phyloP scores from a whole-genome alignment of 305 asterid genomes.

The Ruellia speciosa region DNA sequence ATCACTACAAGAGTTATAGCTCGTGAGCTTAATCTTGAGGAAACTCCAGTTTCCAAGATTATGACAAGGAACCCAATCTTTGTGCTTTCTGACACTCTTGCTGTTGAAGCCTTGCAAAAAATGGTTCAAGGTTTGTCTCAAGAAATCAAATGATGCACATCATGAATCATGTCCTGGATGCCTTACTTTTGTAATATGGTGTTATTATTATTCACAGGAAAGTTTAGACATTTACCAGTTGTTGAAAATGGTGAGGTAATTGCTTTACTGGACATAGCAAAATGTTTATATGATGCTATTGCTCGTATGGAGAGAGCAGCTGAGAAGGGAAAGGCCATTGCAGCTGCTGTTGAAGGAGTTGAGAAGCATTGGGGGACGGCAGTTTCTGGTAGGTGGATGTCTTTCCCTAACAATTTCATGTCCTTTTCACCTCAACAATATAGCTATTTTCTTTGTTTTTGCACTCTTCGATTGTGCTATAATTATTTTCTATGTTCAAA shows the following conservation, averaged over 20 bases:
- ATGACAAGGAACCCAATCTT: conserved; percentile 94
- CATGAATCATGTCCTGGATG: background rate
- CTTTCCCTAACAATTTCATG: too few relatives aligned
- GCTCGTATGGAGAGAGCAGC: conserved; percentile 97
- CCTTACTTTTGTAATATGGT: conserved; percentile 4
- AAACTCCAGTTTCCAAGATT: conserved; percentile 79
- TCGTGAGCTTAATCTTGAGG: conserved; percentile 60
- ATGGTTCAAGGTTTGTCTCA: conserved; percentile 78
- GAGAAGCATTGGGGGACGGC: conserved; percentile 98
- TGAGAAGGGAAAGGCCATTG: conserved; percentile 97
- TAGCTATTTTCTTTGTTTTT: background rate
- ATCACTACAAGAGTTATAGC: conserved; percentile 83
- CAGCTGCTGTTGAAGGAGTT: conserved; percentile 98
- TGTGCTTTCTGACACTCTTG: conserved; percentile 92
- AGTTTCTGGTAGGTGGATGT: conserved; percentile 42
- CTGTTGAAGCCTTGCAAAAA: conserved; percentile 96
- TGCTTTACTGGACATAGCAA: conserved; percentile 90
- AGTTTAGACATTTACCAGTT: conserved; percentile 91
- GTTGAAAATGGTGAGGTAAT: conserved; percentile 94
- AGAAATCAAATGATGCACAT: background rate
- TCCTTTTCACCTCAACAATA: too few relatives aligned
- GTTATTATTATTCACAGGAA: conserved; percentile 42
- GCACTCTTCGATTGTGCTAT: background rate
- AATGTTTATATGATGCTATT: conserved; percentile 89
- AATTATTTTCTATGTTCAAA: background rate